Evolutionary conservation across 108 stramenopile species (phyloP).

Genomic region (Stephanodiscus triporus): DNA sequence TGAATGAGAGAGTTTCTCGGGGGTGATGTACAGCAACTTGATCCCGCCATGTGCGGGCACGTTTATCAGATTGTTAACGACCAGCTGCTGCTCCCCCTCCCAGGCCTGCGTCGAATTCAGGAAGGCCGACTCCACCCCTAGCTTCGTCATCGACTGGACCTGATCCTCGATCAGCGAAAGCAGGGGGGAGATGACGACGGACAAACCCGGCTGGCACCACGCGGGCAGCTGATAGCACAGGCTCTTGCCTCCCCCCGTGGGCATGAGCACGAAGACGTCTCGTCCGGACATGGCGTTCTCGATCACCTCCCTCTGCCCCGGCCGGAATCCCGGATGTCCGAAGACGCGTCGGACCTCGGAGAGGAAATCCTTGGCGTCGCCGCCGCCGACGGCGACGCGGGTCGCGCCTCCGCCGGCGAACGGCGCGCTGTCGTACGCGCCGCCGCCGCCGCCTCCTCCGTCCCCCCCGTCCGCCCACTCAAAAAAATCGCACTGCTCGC

Average conservation of each 20-base stretch:
- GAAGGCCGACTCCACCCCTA: conserved; percentile 85
- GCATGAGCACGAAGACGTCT: conserved; percentile 99
- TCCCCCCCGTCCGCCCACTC: conserved; percentile 82
- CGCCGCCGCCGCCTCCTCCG: conserved; percentile 39
- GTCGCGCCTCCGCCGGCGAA: conserved; percentile 20
- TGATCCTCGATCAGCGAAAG: conserved; percentile 98
- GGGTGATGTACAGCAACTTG: conserved; percentile 98
- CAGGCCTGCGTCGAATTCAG: conserved; percentile 84
- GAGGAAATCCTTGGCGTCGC: conserved; percentile 59
- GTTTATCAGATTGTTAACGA: conserved; percentile 59
- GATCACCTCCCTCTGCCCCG: conserved; percentile 91
- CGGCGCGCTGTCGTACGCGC: conserved; percentile 15
- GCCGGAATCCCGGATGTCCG: conserved; percentile 89
- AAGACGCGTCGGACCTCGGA: conserved; percentile 79
- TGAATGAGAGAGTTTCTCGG: conserved; percentile 91
- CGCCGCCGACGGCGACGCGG: conserved; percentile 8
- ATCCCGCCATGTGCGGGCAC: conserved; percentile 80
- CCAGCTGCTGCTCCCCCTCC: conserved; percentile 71
- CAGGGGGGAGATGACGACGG: conserved; percentile 96
- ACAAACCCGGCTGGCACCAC: conserved; percentile 90
- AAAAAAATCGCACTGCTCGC: conserved; percentile 85
- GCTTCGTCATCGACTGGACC: conserved; percentile 84
- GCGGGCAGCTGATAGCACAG: conserved; percentile 98
- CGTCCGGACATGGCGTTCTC: conserved; percentile 85
- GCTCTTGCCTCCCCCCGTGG: conserved; percentile 94